Conservation (phyloP, 768 basidiomycete species). For the Pleurotus pulmonarius region DNA sequence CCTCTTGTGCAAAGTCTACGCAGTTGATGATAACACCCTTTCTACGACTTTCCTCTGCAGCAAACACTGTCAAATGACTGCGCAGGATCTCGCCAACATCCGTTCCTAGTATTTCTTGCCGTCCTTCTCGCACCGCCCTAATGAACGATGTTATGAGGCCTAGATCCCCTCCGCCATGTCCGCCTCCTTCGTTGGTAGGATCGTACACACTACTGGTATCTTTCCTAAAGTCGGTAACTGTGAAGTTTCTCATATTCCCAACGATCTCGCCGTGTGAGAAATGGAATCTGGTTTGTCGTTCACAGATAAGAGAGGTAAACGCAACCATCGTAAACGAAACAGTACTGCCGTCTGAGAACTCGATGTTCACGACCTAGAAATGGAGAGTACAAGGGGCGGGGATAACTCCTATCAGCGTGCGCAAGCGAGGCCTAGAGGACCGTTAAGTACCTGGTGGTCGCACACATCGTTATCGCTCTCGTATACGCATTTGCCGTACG, state of each 20-base stretch:
- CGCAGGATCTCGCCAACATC: constrained; percentile 64
- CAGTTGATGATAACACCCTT: constrained; percentile 72
- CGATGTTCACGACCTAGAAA: constrained; percentile 69
- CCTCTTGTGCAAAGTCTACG: constrained; percentile 54
- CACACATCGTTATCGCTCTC: constrained; percentile 84
- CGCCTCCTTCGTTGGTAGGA: constrained; percentile 59
- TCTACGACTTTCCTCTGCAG: constrained; percentile 73
- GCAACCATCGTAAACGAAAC: constrained; percentile 90
- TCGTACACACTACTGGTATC: constrained; percentile 40
- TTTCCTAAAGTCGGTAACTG: constrained; percentile 65
- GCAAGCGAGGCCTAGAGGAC: background rate
- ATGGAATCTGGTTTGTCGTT: constrained; percentile 81
- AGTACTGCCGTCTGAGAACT: constrained; percentile 78
- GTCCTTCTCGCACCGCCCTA: constrained; percentile 61
- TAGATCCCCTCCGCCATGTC: constrained; percentile 82
- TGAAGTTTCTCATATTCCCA: constrained; percentile 79
- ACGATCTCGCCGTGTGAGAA: constrained; percentile 86
- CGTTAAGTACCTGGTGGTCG: constrained; percentile 60
- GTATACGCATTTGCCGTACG: constrained; percentile 84
- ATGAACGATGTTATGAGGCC: constrained; percentile 77
- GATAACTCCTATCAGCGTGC: too few relatives aligned
- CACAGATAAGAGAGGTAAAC: constrained; percentile 72
- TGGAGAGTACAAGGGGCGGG: background rate
- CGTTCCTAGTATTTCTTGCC: constrained; percentile 66
- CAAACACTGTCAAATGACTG: constrained; percentile 84